A percentile compares a stretch with the other conserved stretches of the same genome.
phyloP scores from a whole-genome alignment of 2,329 filamentous ascomycete species.

The Waltergamsia citrina region DNA sequence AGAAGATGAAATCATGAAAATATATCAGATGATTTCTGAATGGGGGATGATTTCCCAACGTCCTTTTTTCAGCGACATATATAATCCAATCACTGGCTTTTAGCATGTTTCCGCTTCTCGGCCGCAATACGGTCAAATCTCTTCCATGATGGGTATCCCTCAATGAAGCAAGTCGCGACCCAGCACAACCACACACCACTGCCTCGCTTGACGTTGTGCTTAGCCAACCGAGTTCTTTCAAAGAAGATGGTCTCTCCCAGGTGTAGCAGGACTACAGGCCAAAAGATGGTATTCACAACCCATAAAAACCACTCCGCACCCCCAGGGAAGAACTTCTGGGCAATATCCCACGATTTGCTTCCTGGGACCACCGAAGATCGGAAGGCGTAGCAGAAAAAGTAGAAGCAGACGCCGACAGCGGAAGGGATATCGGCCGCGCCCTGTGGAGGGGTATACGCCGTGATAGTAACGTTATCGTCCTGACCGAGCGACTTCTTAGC shows the following conservation, averaged over 20 bases:
- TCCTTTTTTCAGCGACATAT: neutral
- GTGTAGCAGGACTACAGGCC: slow-evolving; percentile 56
- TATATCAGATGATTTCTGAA: neutral
- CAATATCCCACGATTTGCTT: slow-evolving; percentile 34
- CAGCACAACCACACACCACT: slow-evolving; percentile 44
- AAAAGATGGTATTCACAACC: slow-evolving; percentile 49
- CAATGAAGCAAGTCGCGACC: slow-evolving; percentile 41
- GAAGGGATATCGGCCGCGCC: slow-evolving; percentile 44
- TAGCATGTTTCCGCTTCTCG: slow-evolving; percentile 29
- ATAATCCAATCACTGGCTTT: slow-evolving; percentile 24
- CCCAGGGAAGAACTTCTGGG: slow-evolving; percentile 43
- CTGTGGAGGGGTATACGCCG: slow-evolving; percentile 27
- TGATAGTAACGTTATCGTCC: slow-evolving; percentile 35
- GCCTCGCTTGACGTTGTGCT: slow-evolving; percentile 35
- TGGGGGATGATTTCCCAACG: neutral
- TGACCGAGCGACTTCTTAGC: slow-evolving; percentile 51
- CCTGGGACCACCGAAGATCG: slow-evolving; percentile 41
- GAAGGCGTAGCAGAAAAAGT: slow-evolving; percentile 39
- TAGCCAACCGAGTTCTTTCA: slow-evolving; percentile 34
- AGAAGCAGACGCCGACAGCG: slow-evolving; percentile 40
- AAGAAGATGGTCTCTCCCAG: slow-evolving; percentile 48
- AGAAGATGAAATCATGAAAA: no score
- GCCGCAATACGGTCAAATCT: slow-evolving; percentile 41
- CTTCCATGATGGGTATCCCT: slow-evolving; percentile 39
- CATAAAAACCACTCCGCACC: slow-evolving; percentile 49